These are phyloP conservation scores for Triticum urartu DNA, from an alignment of 176 grass and related monocot genomes.

Conservation along the genomic window DNA sequence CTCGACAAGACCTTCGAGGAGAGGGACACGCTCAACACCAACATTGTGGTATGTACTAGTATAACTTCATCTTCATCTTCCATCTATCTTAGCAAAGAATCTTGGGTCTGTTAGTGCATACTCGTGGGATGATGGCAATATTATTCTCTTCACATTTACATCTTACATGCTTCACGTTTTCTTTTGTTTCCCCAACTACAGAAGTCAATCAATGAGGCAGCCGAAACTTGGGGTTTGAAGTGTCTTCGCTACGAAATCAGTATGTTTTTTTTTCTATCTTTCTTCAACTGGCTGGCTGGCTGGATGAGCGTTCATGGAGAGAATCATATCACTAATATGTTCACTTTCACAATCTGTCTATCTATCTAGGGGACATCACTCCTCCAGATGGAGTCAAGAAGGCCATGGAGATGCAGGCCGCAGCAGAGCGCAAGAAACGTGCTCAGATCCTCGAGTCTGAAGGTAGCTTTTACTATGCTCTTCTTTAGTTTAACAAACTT, in stretches of 20 bases:
- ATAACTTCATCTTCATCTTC: too few relatives aligned
- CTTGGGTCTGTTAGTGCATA: too few relatives aligned
- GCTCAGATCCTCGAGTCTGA: slow-evolving; percentile 98
- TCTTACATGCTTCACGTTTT: background rate
- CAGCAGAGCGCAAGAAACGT: slow-evolving; percentile 92
- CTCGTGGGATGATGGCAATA: too few relatives aligned
- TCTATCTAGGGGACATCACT: slow-evolving; percentile 76
- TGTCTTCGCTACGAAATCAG: slow-evolving; percentile 96
- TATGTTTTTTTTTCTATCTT: slow-evolving; percentile 41
- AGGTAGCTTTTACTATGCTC: slow-evolving; percentile 18
- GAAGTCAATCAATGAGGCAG: slow-evolving; percentile 90
- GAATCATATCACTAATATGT: too few relatives aligned
- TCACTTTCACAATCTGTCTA: background rate
- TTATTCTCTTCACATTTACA: too few relatives aligned
- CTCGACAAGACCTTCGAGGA: slow-evolving; percentile 93
- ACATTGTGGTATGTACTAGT: slow-evolving; percentile 65
- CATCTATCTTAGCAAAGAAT: too few relatives aligned
- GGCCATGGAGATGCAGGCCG: slow-evolving; percentile 99
- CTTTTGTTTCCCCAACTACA: slow-evolving; percentile 15
- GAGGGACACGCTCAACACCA: slow-evolving; percentile 76
- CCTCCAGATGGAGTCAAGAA: slow-evolving; percentile 82
- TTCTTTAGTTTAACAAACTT: background rate
- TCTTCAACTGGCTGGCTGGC: background rate
- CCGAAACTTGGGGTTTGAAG: slow-evolving; percentile 76
- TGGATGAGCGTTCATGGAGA: too few relatives aligned